Base-by-base conservation (phyloP, 2,329 filamentous ascomycete genomes). In the Fusarium acutatum region DNA sequence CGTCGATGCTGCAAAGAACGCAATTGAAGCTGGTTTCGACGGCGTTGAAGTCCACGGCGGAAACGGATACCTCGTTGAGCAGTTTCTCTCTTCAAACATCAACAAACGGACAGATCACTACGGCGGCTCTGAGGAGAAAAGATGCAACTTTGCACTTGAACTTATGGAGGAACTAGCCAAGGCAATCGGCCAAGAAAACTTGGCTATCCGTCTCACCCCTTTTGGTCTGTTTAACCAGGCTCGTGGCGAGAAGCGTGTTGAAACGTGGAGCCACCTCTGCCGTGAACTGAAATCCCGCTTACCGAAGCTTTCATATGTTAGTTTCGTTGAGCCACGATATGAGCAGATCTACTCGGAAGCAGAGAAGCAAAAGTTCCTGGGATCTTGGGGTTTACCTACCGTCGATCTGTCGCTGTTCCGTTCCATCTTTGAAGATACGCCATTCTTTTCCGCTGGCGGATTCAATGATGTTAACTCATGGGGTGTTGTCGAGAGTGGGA, bases 381-480 rank as follows among this genome's bases (percentile, higher is more conserved):
- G 80, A 32, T 84, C 83, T 11, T 88, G 86, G 86, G 84, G 84
- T 5, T 77, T 88, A 11, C 53, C 78, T 12, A 77, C 84, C 7
- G 82, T 88, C 26, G 83, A 85, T 47, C 81, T 89, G 4, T 82
- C 82, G 13, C 63, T 80, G 6, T 88, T 89, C 74, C 84, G 87
- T 26, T 72, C 83, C 17, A 89, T 90, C 66, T 86, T 88, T 58
- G 84, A 83, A 5, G 79, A 81, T 11, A 87, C 87, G 1, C 88
- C 87, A 0, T 88, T 90, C 79, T 84, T 90, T 69, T 85, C 87
- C 0, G 88, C 86, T 0, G 88, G 88, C 11, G 88, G 88, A 0
- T 90, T 86, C 79, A 81, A 86, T 58, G 82, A 88, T 46, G 81
- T 81, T 41, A 89, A 88, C 69, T 83, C 82, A 0, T 86, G 84